These are phyloP conservation scores for Cardamine occulta DNA, from an alignment of 345 rosid genomes.

Conservation along the genomic window DNA sequence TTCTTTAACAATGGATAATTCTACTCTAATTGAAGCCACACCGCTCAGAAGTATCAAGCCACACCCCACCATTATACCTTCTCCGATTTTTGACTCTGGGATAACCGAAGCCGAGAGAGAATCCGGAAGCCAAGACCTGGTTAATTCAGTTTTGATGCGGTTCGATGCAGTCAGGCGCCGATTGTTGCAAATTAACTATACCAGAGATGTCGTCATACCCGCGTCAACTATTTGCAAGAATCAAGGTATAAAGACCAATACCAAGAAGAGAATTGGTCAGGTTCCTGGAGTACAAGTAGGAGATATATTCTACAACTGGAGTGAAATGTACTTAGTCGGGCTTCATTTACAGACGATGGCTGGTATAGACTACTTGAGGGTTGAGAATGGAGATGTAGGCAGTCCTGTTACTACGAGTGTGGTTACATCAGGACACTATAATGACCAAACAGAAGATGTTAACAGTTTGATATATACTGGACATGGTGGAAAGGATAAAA, in stretches of 20 bases:
- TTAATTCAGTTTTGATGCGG: constrained; percentile 37
- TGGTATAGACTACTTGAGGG: constrained; percentile 61
- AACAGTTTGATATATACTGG: constrained; percentile 63
- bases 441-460: constrained; percentile 51
- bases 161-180: background rate
- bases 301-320: constrained; percentile 63
- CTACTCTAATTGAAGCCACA: background rate
- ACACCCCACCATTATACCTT: background rate
- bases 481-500: constrained; percentile 52
- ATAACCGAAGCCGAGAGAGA: constrained; percentile 30
- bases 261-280: background rate
- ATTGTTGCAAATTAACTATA: background rate
- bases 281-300: background rate
- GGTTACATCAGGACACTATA: constrained; percentile 65
- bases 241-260: background rate
- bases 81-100: constrained; percentile 18
- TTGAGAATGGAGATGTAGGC: constrained; percentile 35
- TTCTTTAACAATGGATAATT: constrained; percentile 6
- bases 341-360: constrained; percentile 56
- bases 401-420: constrained; percentile 51
- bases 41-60: background rate
- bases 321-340: constrained; percentile 65
- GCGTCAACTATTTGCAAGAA: background rate
- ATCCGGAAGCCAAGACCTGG: constrained; percentile 52
- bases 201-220: background rate